Evolutionary conservation across 139 green algal species (phyloP).

Genomic region (Diplosphaera chodatii): DNA sequence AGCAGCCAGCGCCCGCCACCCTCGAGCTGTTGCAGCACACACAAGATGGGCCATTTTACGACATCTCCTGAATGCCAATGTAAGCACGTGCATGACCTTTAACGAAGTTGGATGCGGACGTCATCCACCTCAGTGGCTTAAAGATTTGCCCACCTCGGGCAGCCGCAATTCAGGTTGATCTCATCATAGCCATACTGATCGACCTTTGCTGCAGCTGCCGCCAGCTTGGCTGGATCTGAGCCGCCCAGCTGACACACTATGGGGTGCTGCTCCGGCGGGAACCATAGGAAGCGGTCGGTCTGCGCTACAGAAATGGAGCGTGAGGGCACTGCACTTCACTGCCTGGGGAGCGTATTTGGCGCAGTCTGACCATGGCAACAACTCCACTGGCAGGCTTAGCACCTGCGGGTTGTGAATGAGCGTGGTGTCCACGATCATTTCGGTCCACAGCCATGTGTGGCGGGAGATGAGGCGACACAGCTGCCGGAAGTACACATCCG

Average conservation of each 20-base stretch:
- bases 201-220: slow-evolving; percentile 50
- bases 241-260: slow-evolving; percentile 88
- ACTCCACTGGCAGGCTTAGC: no score
- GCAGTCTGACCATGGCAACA: no score
- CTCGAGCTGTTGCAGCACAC: no score
- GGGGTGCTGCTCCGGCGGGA: slow-evolving; percentile 80
- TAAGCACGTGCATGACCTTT: no score
- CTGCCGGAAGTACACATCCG: slow-evolving; percentile 83
- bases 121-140: no score
- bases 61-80: no score
- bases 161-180: slow-evolving; percentile 95
- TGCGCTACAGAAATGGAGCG: no score
- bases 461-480: slow-evolving; percentile 70
- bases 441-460: slow-evolving; percentile 81
- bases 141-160: slow-evolving; percentile 53
- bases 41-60: no score
- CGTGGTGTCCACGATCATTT: slow-evolving; percentile 93
- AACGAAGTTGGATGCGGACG: no score
- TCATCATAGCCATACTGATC: slow-evolving; percentile 78
- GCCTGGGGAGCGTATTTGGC: no score
- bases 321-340: no score
- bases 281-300: slow-evolving; percentile 69
- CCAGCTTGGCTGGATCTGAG: slow-evolving; percentile 63
- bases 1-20: slow-evolving; percentile 86
- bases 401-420: slow-evolving; percentile 60